Base-by-base conservation (phyloP, 1,284 basidiomycete species). In the Sporisorium reilianum region DNA sequence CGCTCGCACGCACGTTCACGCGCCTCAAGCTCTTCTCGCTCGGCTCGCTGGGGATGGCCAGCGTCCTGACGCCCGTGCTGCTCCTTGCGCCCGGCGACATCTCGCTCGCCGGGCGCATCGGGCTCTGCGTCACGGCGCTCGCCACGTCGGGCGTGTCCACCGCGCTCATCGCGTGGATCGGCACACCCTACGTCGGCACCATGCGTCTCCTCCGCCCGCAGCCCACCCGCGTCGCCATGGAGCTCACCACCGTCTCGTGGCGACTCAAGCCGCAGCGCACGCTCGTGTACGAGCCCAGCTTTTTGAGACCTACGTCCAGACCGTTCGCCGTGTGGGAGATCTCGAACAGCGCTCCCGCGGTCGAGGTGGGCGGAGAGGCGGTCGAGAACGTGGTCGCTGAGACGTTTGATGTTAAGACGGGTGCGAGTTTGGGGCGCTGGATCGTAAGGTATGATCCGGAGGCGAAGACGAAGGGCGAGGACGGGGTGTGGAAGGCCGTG, bases 1-100 rank as follows among this genome's bases (percentile, higher is more conserved):
- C 93, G 2, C 86, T 94, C 46, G 85, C 90, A 0, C 81, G 86
- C 48, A 92, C 91, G 0, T 94, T 93, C 86, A 88, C 89, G 48
- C 89, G 90, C 9, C 88, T 93, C 60, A 95, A 95, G 82, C 85
- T 93, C 25, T 94, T 95, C 86, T 94, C 93, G 10, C 86, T 95
- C 2, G 89, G 90, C 44, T 93, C 93, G 2, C 88, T 95, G 53
- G 88, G 88, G 5, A 88, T 94, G 49, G 91, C 92, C n/a, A 85
- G 87, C 55, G 87, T 89, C 4, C 86, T 94, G 77, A 88, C 91
- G 0, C 93, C 93, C 1, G 89, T 94, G 85, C 89, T 95, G 63
- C 91, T 95, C 83, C 84, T 93, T 46, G 88, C 93, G 63, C 92
- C 93, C 66, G 92, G 91, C 7, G 88, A 89, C 26, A 87, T 95